Evolutionary conservation across 2,329 filamentous ascomycete genomes (phyloP), one percentile per base, ranked within the genome.

Genomic region (Lasiodiplodia gonubiensis): DNA sequence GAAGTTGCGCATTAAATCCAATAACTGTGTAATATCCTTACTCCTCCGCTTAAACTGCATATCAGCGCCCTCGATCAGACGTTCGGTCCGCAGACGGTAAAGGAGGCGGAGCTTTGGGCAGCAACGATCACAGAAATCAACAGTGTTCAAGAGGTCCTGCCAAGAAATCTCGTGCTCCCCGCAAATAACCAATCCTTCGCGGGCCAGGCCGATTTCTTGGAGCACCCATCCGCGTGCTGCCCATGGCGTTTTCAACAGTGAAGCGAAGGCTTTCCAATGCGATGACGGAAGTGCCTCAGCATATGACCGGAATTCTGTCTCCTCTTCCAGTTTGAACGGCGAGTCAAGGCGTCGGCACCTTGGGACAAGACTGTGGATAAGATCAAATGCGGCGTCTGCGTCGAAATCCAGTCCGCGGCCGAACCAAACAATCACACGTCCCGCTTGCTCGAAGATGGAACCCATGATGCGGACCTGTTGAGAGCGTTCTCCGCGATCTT

Each of bases 391-490:
- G 2, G n/a, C 23, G 2, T 33, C 2, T 6, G 33, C 39, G 30
- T 66, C 27, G 37, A 53, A 51, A 7, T 51, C n/a, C 2, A 37
- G 27, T 18, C 68, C 67, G 7, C 35, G 27, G 1, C 68, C 55
- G 8, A 66, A 39, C 59, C 64, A 69, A 16, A 68, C 52, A n/a
- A 67, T n/a, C 16, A 64, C 67, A 3, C 42, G 42, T 3, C 27
- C 14, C 30, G 68, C 68, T 2, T 59, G 39, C n/a, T 35, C n/a
- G 48, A 67, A 69, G 8, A 69, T 68, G 16, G 30, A 11, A 7
- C 66, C 30, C 68, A 69, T 69, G 14, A 68, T 6, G 16, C 49
- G 42, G 21, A 70, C 69, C 37, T 70, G 69, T 8, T 61, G 57
- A 4, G 39, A 49, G 5, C 65, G 64, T 25, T 70, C 69, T 21